Conservation (phyloP, 805 yeast species). For the Helenozyma rhizophorensis region DNA sequence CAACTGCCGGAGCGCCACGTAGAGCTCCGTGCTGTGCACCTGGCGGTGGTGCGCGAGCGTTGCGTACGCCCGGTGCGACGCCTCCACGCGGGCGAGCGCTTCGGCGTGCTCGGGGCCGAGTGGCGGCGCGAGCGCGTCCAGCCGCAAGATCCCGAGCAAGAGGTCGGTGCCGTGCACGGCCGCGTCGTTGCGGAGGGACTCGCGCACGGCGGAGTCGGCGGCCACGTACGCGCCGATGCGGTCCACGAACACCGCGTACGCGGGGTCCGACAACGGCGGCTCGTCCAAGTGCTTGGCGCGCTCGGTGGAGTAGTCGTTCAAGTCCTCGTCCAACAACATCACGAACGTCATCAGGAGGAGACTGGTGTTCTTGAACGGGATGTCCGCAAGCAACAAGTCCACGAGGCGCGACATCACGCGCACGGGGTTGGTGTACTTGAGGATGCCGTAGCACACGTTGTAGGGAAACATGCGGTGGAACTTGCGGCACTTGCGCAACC, state of each 20-base stretch:
- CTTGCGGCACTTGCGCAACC: constrained; percentile 63
- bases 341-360: constrained; percentile 72
- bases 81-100: constrained; percentile 4
- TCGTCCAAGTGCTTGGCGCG: constrained; percentile 46
- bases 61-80: constrained; percentile 20
- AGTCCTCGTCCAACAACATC: constrained; percentile 69
- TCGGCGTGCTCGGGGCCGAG: constrained; percentile 4
- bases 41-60: constrained; percentile 10
- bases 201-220: constrained; percentile 38
- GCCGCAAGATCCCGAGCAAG: constrained; percentile 48
- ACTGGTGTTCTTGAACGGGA: constrained; percentile 26
- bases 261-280: constrained; percentile 34
- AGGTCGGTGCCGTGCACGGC: constrained; percentile 61
- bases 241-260: constrained; percentile 21
- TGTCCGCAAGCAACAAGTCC: constrained; percentile 65
- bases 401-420: constrained; percentile 73
- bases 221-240: constrained; percentile 47
- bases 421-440: constrained; percentile 84
- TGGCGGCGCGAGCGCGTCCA: constrained; percentile 19
- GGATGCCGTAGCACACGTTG: constrained; percentile 64
- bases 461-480: constrained; percentile 82
- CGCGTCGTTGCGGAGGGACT: constrained; percentile 54
- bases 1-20: constrained; percentile 53
- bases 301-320: constrained; percentile 49
- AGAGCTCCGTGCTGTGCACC: constrained; percentile 29